Conservation (phyloP, 1,284 basidiomycete genomes). For the Apiotrichum porosum region DNA sequence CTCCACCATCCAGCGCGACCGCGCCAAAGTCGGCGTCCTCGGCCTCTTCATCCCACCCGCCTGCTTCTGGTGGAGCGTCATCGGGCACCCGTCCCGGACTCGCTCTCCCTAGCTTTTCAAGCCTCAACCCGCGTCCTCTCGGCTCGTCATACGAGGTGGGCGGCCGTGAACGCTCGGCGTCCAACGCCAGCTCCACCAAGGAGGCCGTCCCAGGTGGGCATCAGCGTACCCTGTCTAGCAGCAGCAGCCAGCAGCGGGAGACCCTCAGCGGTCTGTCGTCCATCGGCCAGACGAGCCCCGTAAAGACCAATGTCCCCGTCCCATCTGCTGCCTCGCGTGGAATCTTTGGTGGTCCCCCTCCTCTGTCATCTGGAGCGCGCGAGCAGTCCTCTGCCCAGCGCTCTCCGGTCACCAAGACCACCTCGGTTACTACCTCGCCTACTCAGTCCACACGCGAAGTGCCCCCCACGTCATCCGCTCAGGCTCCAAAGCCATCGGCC, state of each 20-base stretch:
- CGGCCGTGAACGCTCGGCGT: conserved; percentile 8
- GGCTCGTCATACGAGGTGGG: conserved; percentile 7
- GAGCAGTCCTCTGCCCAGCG: conserved; percentile 10
- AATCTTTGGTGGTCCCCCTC: conserved; percentile 15
- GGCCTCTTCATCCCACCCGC: neutral
- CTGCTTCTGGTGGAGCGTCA: neutral
- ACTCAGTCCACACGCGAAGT: conserved; percentile 8
- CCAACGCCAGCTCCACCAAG: conserved; percentile 9
- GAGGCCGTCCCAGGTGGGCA: conserved; percentile 7
- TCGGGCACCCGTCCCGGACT: conserved; percentile 3
- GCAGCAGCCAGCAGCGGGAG: conserved; percentile 13
- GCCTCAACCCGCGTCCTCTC: conserved; percentile 7
- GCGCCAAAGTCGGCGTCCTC: neutral
- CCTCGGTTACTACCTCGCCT: conserved; percentile 7
- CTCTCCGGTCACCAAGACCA: conserved; percentile 12
- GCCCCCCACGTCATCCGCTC: neutral
- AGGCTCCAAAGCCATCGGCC: neutral
- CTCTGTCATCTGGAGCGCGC: conserved; percentile 6
- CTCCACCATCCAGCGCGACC: too few relatives aligned
- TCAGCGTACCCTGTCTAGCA: conserved; percentile 13
- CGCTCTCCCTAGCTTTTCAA: conserved; percentile 11
- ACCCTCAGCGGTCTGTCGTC: conserved; percentile 3
- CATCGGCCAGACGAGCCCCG: conserved; percentile 13
- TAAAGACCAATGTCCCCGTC: conserved; percentile 7
- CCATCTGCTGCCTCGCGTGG: conserved; percentile 5